These are phyloP conservation scores for Leccinellum albellum DNA, from an alignment of 768 basidiomycete genomes.

Conservation along the genomic window DNA sequence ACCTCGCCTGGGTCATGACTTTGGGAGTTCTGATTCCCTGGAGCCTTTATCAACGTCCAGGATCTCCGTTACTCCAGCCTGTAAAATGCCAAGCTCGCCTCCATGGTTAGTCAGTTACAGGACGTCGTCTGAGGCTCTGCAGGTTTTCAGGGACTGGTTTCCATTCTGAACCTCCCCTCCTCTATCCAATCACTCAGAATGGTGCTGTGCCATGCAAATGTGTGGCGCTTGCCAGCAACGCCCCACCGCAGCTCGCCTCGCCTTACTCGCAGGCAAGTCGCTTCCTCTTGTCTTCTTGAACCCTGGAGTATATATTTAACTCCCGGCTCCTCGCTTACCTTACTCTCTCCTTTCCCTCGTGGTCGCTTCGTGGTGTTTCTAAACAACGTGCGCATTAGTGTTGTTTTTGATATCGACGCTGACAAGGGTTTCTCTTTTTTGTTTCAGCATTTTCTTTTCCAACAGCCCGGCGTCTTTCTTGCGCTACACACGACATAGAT, in stretches of 20 bases:
- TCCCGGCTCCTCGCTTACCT: background rate
- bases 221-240: constrained; percentile 2
- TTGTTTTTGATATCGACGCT: constrained; percentile 9
- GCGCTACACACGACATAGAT: background rate
- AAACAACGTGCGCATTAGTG: background rate
- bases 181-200: background rate
- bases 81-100: constrained; percentile 1
- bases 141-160: constrained; percentile 10
- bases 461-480: background rate
- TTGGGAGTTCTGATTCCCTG: background rate
- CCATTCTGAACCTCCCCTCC: constrained; percentile 13
- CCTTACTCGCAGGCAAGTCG: constrained; percentile 1
- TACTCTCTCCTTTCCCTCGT: constrained; percentile 9
- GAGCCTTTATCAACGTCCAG: no score
- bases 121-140: background rate
- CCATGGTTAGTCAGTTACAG: background rate
- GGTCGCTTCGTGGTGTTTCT: constrained; percentile 5
- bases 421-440: background rate
- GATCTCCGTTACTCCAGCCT: background rate
- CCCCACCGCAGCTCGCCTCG: constrained; percentile 19
- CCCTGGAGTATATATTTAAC: constrained; percentile 17
- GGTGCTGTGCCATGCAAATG: constrained; percentile 11
- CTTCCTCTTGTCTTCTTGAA: constrained; percentile 1
- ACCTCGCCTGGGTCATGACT: background rate
- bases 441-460: background rate